Evolutionary conservation across 2,329 filamentous ascomycete genomes (phyloP).

Genomic region (Hypoxylon sp.): DNA sequence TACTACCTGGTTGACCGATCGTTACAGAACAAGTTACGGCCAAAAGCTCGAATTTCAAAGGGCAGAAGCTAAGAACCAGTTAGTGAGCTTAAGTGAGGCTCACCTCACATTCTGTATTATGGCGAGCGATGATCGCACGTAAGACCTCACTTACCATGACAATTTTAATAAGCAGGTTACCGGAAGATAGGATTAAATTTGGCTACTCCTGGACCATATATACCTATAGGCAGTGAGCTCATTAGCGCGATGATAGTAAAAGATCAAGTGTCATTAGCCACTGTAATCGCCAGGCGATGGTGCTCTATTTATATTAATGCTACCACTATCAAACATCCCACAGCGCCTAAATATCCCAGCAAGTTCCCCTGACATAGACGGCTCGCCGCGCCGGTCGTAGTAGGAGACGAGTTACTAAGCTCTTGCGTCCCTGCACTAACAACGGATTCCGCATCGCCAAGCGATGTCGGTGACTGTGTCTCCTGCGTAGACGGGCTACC

Average conservation of each 20-base stretch:
- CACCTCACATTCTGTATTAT: background rate
- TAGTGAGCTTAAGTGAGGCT: background rate
- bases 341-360: background rate
- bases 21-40: background rate
- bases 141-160: background rate
- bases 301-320: background rate
- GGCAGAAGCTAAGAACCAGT: background rate
- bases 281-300: background rate
- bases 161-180: background rate
- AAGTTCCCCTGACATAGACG: background rate
- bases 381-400: background rate
- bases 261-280: background rate
- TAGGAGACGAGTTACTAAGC: conserved; percentile 10
- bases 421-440: background rate
- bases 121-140: background rate
- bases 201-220: background rate
- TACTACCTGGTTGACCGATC: background rate
- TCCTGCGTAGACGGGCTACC: conserved; percentile 1
- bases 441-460: conserved; percentile 1
- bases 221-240: background rate
- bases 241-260: background rate
- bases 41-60: background rate
- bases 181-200: background rate
- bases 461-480: background rate
- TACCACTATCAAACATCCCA: conserved; percentile 8